A percentile compares a stretch with the other conserved stretches of the same genome.
Conservation (phyloP, 2,329 filamentous ascomycete species). For the Ambrosiella xylebori region DNA sequence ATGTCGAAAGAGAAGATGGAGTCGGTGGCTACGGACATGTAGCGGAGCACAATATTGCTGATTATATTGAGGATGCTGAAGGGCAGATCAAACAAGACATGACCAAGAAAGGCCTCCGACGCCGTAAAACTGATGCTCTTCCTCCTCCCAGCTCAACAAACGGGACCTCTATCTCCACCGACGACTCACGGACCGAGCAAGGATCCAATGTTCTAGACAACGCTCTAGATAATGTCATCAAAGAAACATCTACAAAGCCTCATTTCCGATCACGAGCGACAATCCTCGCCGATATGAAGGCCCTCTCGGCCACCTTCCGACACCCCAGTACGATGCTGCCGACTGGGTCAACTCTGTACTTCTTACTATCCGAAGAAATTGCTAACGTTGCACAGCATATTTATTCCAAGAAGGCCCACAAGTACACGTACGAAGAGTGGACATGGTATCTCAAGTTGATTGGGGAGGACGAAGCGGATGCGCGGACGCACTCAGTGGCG, state of each 20-base stretch:
- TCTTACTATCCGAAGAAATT: conserved; percentile 58
- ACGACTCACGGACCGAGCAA: no score
- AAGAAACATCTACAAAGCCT: neutral
- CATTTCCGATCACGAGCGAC: conserved; percentile 6
- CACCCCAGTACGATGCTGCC: conserved; percentile 20
- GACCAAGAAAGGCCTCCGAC: neutral
- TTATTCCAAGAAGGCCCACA: conserved; percentile 35
- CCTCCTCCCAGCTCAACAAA: neutral
- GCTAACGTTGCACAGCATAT: conserved; percentile 44
- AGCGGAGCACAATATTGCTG: neutral
- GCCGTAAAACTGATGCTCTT: neutral
- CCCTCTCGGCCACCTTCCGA: neutral
- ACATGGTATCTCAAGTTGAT: conserved; percentile 67
- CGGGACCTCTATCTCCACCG: neutral
- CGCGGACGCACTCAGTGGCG: conserved; percentile 19
- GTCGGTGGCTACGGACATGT: conserved; percentile 4
- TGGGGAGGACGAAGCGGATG: conserved; percentile 41
- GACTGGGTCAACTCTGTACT: conserved; percentile 33
- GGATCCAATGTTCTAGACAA: neutral
- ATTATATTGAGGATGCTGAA: conserved; percentile 1
- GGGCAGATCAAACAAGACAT: conserved; percentile 2
- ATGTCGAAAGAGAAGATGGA: neutral
- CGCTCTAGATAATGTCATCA: no score
- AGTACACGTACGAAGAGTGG: conserved; percentile 74
- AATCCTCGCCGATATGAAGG: neutral